Evolutionary conservation across 1,284 basidiomycete genomes (phyloP).

Genomic region (Malassezia cuniculi): DNA sequence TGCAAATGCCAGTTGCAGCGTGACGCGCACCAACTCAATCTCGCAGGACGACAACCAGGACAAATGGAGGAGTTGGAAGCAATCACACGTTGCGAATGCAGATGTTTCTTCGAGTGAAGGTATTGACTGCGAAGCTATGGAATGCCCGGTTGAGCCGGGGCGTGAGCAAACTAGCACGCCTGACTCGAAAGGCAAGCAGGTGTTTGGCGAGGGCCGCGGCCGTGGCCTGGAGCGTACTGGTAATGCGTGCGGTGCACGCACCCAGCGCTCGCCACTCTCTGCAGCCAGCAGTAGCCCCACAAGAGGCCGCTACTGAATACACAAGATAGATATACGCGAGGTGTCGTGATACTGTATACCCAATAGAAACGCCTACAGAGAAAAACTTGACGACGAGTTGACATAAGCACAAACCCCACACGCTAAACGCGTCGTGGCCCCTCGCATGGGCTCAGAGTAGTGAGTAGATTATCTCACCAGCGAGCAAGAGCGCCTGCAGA

Average conservation of each 20-base stretch:
- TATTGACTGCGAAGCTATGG: too few species aligned
- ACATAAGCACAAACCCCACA: too few species aligned
- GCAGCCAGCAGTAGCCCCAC: neutral
- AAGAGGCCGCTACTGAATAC: neutral
- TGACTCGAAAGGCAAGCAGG: neutral
- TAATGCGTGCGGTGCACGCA: conserved; percentile 1
- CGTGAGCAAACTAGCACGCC: neutral
- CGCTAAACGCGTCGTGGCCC: too few species aligned
- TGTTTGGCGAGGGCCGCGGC: too few species aligned
- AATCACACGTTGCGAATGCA: too few species aligned
- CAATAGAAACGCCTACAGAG: neutral
- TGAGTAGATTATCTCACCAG: conserved; percentile 4
- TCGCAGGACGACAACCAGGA: neutral
- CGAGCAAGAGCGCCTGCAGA: conserved; percentile 34
- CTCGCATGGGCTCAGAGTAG: conserved; percentile 4
- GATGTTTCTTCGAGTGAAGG: too few species aligned
- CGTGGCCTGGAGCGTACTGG: neutral
- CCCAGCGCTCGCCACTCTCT: neutral
- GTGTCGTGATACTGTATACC: too few species aligned
- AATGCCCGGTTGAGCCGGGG: too few species aligned
- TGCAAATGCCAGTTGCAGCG: neutral
- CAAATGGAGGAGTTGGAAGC: neutral
- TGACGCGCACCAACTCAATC: neutral
- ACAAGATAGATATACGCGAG: neutral
- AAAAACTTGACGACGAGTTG: neutral